Evolutionary conservation across 2,329 filamentous ascomycete species (phyloP), one percentile per base, ranked within the genome.

Genomic region (Sclerotinia nivalis): DNA sequence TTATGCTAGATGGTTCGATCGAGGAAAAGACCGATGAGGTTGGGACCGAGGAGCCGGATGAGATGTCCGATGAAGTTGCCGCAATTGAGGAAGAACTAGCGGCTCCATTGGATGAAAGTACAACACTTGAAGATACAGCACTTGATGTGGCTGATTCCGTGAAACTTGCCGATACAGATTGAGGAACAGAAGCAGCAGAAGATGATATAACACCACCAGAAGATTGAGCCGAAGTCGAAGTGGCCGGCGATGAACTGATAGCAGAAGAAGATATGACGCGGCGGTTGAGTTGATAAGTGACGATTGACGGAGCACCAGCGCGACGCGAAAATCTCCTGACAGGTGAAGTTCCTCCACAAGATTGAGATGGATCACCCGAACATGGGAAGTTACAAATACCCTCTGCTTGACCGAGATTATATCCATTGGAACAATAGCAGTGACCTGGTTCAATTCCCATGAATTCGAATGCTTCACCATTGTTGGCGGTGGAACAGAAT

Each of bases 401-500:
- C 9, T 52, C 45, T 22, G 22, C 4, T 52, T 61, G 43, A 15
- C 34, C 66, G 9, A 61, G n/a, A 40, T 61, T 25, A 22, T 61
- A 50, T 49, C 28, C 45, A 50, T 68, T n/a, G 28, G 66, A 61
- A 52, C 66, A 68, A 40, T 56, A 68, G 43, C 66, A 68, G 15
- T 52, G 66, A 1, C 34, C 56, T 31, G 66, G 66, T 9, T 68
- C 55, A 25, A 68, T 52, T 12, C 58, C 43, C 28, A 60, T 60
- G 34, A 43, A 68, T 22, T 25, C n/a, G 4, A 61, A 68, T 43
- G 49, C 7, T 18, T 6, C 49, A 22, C 62, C 62, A 43, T 66
- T 34, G 6, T 66, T 22, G 5, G 47, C 34, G 8, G 62, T 66
- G 13, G 49, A 66, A 55, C 62, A 66, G 20, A 54, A 66, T 18